Base-by-base conservation (phyloP, 2,329 filamentous ascomycete species). In the Aureobasidium sp. region DNA sequence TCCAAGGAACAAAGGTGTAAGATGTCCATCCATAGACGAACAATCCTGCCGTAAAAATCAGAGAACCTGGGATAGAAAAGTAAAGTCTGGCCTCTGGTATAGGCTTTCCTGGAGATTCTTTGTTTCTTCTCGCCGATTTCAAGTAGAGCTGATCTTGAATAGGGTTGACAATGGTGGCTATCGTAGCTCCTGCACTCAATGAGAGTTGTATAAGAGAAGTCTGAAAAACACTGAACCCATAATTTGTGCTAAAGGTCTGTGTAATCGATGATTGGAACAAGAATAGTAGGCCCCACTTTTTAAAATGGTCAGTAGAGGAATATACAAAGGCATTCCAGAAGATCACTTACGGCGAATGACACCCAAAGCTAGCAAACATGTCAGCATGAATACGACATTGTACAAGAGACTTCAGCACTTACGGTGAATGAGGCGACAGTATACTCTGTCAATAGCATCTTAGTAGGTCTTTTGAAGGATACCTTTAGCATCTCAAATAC, bases 1-100 rank as follows among this genome's bases (percentile, higher is more conserved):
- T 86, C 89, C 89, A 93, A 65, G 84, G 88, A 1, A 86, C 79
- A 0, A 77, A 78, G 0, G 80, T 72, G 62, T 79, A 83, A 0
- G 84, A 82, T 0, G 87, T 86, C 81, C 89, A 91, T 15, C 88
- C 88, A 67, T 92, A 91, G 79, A 89, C 85, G 74, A 92, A 91
- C 5, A 96, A 78, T 0, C 92, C 92, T 0, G 72, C 76, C 0
- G 72, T 69, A 42, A 79, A 73, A 1, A 77, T 74, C 24, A 79
- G 37, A 17, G 79, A 76, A 2, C 68, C 73, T 1, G 71, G 70
- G 1, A 77, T 70, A 50, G 70, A 71, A 17, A 75, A 64, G 59
- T 75, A 75, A 0, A 77, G 68, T 2, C 76, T 69, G 5, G 74
- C 74, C 68, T 79, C 77, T 0, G 76, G 76, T 33, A 73, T 68